Percentiles rank a stretch among this genome's conserved stretches.
Evolutionary conservation across 177 flowering plant genomes (phyloP).

Genomic region (Vitis hybrid): DNA sequence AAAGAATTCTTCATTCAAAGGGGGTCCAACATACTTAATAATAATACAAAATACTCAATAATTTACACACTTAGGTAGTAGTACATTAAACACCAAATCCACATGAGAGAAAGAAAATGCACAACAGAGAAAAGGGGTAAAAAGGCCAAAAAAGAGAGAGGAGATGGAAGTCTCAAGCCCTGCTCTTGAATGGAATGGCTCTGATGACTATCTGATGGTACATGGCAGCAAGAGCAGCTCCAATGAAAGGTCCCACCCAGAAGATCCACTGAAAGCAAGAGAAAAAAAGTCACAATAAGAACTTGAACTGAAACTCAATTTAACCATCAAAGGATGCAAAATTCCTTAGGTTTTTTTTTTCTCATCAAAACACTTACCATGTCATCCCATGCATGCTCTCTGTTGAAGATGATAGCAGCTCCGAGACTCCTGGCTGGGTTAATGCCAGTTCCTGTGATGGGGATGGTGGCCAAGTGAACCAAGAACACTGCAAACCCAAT

Average conservation of each 20-base stretch:
- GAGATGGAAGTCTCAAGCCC: slow-evolving; percentile 11
- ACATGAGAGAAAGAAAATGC: background rate
- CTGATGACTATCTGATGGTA: slow-evolving; percentile 47
- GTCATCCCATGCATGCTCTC: slow-evolving; percentile 71
- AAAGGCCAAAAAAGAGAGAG: background rate
- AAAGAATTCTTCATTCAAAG: slow-evolving; percentile 12
- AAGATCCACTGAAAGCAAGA: slow-evolving; percentile 31
- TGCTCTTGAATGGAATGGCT: slow-evolving; percentile 54
- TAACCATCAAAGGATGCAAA: background rate
- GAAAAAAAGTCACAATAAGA: background rate
- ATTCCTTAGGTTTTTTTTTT: too few species aligned
- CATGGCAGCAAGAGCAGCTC: slow-evolving; percentile 44
- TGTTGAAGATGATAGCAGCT: slow-evolving; percentile 82
- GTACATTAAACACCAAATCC: background rate
- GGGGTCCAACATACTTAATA: background rate
- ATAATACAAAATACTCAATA: background rate
- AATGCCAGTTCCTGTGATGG: slow-evolving; percentile 90
- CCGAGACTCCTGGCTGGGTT: slow-evolving; percentile 94
- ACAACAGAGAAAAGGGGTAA: background rate
- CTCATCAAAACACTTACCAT: slow-evolving; percentile 33
- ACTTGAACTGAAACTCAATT: background rate
- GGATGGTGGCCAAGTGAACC: slow-evolving; percentile 93
- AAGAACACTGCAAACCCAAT: slow-evolving; percentile 90
- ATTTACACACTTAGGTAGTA: slow-evolving; percentile 18
- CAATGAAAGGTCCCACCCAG: slow-evolving; percentile 46